These are phyloP conservation scores for Mortierella sp. DNA, from an alignment of 371 early-diverging fungal genomes.

Conservation along the genomic window DNA sequence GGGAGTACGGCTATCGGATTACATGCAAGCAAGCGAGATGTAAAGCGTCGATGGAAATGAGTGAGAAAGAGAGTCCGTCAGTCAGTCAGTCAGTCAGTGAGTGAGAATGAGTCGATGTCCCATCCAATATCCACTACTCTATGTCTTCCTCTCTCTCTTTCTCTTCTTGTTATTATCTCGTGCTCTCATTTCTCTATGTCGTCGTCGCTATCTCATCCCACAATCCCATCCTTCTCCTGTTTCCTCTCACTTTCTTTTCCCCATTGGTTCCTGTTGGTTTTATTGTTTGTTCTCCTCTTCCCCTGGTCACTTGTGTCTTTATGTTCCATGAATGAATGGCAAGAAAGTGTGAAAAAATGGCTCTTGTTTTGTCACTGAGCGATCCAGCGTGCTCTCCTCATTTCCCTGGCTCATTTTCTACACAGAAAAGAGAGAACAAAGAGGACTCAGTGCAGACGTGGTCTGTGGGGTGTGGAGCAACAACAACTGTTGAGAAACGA, in stretches of 20 bases:
- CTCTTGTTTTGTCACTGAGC: constrained; percentile 4
- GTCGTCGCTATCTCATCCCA: not conserved
- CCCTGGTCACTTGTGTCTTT: not conserved
- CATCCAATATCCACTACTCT: no score
- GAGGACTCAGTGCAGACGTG: not conserved
- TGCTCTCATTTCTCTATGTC: not conserved
- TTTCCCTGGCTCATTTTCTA: constrained; percentile 10
- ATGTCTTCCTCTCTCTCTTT: no score
- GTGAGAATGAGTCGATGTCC: not conserved
- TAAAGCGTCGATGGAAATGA: no score
- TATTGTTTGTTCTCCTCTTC: not conserved
- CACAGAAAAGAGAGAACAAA: not conserved
- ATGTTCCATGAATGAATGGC: not conserved
- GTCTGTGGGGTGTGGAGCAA: constrained; percentile 5
- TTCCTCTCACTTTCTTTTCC: not conserved
- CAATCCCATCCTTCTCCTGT: not conserved
- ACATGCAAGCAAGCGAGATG: no score
- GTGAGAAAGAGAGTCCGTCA: no score
- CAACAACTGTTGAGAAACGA: not conserved
- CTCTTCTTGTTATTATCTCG: not conserved
- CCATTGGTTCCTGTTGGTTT: not conserved
- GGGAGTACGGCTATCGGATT: no score
- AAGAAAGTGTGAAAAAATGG: not conserved
- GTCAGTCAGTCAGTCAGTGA: not conserved
- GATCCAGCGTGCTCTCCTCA: constrained; percentile 5